phyloP scores from a whole-genome alignment of 371 early-diverging fungal species.

The Zopfochytrium polystomum region DNA sequence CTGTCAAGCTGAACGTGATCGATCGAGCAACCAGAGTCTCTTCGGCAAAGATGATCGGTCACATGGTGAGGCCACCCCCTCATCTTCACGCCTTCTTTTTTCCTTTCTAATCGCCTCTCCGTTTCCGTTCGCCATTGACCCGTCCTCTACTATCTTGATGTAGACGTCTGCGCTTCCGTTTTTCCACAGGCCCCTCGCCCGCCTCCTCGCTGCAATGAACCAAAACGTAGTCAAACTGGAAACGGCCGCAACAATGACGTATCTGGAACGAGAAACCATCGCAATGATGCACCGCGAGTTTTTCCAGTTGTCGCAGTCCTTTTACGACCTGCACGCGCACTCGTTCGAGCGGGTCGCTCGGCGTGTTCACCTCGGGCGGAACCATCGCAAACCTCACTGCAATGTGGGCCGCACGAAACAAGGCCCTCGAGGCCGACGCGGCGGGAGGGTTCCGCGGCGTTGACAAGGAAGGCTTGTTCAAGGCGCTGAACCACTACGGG shows the following conservation, averaged over 20 bases:
- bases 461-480: constrained; percentile 45
- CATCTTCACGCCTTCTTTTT: too few species aligned
- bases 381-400: constrained; percentile 54
- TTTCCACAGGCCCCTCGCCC: constrained; percentile 49
- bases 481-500: constrained; percentile 39
- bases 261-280: constrained; percentile 47
- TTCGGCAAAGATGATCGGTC: constrained; percentile 49
- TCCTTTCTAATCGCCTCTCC: neutral
- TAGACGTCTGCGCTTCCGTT: constrained; percentile 50
- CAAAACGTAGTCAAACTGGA: constrained; percentile 55
- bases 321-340: constrained; percentile 42
- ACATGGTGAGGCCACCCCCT: constrained; percentile 38
- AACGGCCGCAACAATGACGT: constrained; percentile 48
- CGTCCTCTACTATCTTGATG: neutral
- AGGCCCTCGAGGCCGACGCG: constrained; percentile 28
- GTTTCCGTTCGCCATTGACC: neutral
- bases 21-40: constrained; percentile 45
- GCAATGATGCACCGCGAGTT: constrained; percentile 52
- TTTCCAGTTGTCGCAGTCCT: constrained; percentile 24
- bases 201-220: constrained; percentile 48
- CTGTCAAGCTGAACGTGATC: constrained; percentile 44
- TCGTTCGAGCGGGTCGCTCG: constrained; percentile 37
- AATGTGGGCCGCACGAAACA: constrained; percentile 53
- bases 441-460: constrained; percentile 40
- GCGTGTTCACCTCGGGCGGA: constrained; percentile 47